Conservation (phyloP, 441 rosid species). For the Raphanus hybrid region DNA sequence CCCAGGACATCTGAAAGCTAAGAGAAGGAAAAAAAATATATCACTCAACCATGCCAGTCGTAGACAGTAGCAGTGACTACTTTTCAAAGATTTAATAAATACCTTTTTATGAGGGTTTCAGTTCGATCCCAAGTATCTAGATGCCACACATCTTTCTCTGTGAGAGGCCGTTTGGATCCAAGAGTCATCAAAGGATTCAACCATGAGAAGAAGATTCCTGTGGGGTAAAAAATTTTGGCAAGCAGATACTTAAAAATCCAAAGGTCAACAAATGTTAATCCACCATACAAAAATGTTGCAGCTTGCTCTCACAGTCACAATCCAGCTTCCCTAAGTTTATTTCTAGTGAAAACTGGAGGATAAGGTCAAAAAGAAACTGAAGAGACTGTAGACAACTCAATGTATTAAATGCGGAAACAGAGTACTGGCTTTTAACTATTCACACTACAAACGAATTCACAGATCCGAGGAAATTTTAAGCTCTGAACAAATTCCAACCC, state of each 20-base stretch:
- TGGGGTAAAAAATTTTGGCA: slow-evolving; percentile 14
- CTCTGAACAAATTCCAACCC: slow-evolving; percentile 3
- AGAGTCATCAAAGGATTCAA: slow-evolving; percentile 90
- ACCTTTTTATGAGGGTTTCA: slow-evolving; percentile 77
- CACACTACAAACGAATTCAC: slow-evolving; percentile 1
- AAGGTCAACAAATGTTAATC: slow-evolving; percentile 19
- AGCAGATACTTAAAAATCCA: neutral
- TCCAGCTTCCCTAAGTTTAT: slow-evolving; percentile 8
- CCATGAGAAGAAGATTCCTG: slow-evolving; percentile 82
- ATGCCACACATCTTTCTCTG: slow-evolving; percentile 96
- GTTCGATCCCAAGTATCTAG: slow-evolving; percentile 93
- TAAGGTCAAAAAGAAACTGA: slow-evolving; percentile 9
- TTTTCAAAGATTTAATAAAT: slow-evolving; percentile 26
- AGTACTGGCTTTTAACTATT: neutral
- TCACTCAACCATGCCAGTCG: slow-evolving; percentile 36
- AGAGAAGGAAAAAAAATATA: slow-evolving; percentile 23
- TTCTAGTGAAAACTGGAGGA: slow-evolving; percentile 1
- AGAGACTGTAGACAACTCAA: slow-evolving; percentile 16
- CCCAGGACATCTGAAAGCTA: slow-evolving; percentile 93
- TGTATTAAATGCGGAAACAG: neutral
- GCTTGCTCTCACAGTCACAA: slow-evolving; percentile 22
- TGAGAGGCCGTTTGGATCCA: slow-evolving; percentile 91
- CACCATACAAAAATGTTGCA: slow-evolving; percentile 1
- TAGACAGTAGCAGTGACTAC: slow-evolving; percentile 23
- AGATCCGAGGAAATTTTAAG: neutral